Percentiles rank a stretch among this genome's conserved stretches.
phyloP scores from a whole-genome alignment of 2,329 filamentous ascomycete genomes.

The Fusarium lateritium region DNA sequence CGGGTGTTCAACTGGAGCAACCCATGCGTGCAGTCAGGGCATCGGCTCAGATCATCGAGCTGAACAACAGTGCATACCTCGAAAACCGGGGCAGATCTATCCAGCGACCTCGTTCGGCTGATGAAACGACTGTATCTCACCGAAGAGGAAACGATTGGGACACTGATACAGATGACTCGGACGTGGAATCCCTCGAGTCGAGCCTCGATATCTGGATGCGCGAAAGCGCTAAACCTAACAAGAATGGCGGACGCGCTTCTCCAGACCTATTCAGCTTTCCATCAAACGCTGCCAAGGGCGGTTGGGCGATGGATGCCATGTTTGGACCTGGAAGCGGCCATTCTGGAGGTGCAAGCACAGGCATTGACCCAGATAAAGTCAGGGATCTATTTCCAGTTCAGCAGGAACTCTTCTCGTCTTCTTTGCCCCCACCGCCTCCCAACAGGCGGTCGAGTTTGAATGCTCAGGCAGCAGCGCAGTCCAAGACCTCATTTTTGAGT shows the following conservation, averaged over 20 bases:
- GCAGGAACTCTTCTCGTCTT: constrained; percentile 56
- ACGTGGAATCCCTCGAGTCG: constrained; percentile 61
- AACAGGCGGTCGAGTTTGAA: constrained; percentile 68
- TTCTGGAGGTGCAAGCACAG: constrained; percentile 45
- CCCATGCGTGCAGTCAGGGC: constrained; percentile 37
- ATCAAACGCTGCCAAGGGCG: constrained; percentile 51
- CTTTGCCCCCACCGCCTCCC: constrained; percentile 63
- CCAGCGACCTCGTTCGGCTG: constrained; percentile 63
- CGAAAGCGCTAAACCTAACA: constrained; percentile 63
- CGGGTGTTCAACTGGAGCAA: constrained; percentile 37
- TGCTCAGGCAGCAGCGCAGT: constrained; percentile 58
- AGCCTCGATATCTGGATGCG: constrained; percentile 72
- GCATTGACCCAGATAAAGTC: constrained; percentile 58
- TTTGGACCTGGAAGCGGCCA: constrained; percentile 55
- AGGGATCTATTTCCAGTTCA: constrained; percentile 63
- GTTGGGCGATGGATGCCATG: constrained; percentile 66
- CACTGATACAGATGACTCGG: constrained; percentile 60
- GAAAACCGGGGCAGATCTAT: constrained; percentile 46
- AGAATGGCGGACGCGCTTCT: constrained; percentile 54
- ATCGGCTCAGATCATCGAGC: constrained; percentile 39
- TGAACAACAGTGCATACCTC: constrained; percentile 41
- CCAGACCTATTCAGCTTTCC: constrained; percentile 71
- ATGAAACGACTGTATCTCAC: constrained; percentile 61
- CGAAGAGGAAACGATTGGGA: constrained; percentile 61
- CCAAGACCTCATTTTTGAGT: constrained; percentile 33